Evolutionary conservation across 345 rosid genomes (phyloP), one percentile per base, ranked within the genome.

Genomic region (Salix arbutifolia): DNA sequence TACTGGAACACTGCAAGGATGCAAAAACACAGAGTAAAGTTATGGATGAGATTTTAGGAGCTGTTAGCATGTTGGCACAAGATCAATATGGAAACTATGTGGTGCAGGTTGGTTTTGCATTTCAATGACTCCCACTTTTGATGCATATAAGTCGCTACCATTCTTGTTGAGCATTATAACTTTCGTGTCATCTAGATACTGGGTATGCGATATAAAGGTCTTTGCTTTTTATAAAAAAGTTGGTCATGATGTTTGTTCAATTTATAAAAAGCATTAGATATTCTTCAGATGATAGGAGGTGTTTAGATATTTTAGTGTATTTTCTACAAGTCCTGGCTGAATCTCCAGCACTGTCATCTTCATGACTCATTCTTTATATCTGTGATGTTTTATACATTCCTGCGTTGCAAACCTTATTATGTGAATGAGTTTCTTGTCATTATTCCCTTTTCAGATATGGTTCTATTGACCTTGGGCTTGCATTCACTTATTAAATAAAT

Each of bases 11-110:
- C 75, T 96, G 99, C 77, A 83, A 86, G 73, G 85, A 92, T 52
- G 81, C 82, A 3, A 88, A 87, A 35, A 96, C 99, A 46, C 97
- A 91, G 84, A 84, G 76, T 37, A 88, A 88, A 80, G 88, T 96
- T 86, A 96, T 96, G 99, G 92, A 88, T 74, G 97, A 92, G 81
- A 86, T 96, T 64, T 66, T 96, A 78, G 84, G 73, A 26, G 87
- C 95, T 73, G 98, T 96, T 77, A 86, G 93, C 77, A 88, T 91
- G 97, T 71, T 96, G 84, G 98, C 99, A 37, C 97, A 96, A 73
- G 99, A 96, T 80, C 99, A 93, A 73, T 96, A 96, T 79, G 99
- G 98, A 69, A 96, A 96, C 81, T 96, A 96, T 81, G 99, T 96
- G 75, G 89, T 96, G 75, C 99, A 96, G 99, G 99, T 96, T 80